These are phyloP conservation scores for Cryptococcus sp. DNA, from an alignment of 1,284 basidiomycete species.

Conservation along the genomic window DNA sequence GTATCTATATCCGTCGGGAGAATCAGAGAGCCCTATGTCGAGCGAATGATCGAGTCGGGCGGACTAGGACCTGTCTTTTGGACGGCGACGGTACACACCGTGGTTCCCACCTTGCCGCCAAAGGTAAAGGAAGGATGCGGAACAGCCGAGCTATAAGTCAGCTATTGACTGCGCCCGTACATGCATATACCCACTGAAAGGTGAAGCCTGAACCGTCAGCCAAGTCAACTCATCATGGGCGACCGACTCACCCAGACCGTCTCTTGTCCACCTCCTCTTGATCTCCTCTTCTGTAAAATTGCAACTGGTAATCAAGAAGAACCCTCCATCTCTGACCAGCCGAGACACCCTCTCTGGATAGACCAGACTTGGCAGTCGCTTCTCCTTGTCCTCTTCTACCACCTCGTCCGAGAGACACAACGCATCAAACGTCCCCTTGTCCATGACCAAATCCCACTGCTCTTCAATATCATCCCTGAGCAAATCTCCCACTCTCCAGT, in stretches of 20 bases:
- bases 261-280: conserved; percentile 33
- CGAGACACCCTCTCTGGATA: conserved; percentile 41
- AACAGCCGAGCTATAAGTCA: conserved; percentile 36
- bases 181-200: conserved; percentile 30
- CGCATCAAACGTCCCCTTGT: conserved; percentile 48
- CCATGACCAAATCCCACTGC: conserved; percentile 45
- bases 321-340: conserved; percentile 39
- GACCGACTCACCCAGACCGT: conserved; percentile 28
- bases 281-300: conserved; percentile 48
- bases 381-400: conserved; percentile 24
- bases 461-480: conserved; percentile 34
- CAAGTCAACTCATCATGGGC: neutral
- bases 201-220: conserved; percentile 18
- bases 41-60: neutral
- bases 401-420: conserved; percentile 35
- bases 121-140: conserved; percentile 45
- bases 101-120: conserved; percentile 42
- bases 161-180: neutral
- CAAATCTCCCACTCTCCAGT: conserved; percentile 40
- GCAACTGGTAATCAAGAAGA: conserved; percentile 48
- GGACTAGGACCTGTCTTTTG: conserved; percentile 18
- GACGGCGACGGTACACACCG: conserved; percentile 46
- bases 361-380: conserved; percentile 35
- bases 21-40: too few relatives aligned
- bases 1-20: too few relatives aligned